Evolutionary conservation across 2,329 filamentous ascomycete species (phyloP).

Genomic region (Diaporthe aspalathi): DNA sequence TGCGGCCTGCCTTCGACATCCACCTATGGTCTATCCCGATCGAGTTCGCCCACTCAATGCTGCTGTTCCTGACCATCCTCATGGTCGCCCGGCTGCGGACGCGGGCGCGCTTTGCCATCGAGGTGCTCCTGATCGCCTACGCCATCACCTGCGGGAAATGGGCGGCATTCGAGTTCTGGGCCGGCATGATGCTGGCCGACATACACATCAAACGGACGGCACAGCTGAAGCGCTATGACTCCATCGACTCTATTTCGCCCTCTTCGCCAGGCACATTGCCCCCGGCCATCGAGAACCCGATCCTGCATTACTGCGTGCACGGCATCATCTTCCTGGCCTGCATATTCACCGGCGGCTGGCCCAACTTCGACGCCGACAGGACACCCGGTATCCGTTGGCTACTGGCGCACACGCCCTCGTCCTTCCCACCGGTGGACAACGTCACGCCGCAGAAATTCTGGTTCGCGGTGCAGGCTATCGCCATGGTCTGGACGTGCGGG

Average conservation of each 20-base stretch:
- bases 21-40: slow-evolving; percentile 63
- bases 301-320: slow-evolving; percentile 42
- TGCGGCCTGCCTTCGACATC: slow-evolving; percentile 53
- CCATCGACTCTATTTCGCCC: slow-evolving; percentile 2
- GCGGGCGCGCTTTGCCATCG: slow-evolving; percentile 46
- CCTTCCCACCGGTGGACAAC: slow-evolving; percentile 48
- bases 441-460: slow-evolving; percentile 52
- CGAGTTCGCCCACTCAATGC: slow-evolving; percentile 59
- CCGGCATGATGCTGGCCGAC: slow-evolving; percentile 59
- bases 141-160: slow-evolving; percentile 53
- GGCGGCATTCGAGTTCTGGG: slow-evolving; percentile 59
- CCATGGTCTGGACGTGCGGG: slow-evolving; percentile 53
- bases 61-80: slow-evolving; percentile 55
- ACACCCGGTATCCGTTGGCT: slow-evolving; percentile 50
- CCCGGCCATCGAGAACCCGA: slow-evolving; percentile 35
- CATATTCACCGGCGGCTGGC: slow-evolving; percentile 55
- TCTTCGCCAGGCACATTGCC: slow-evolving; percentile 28
- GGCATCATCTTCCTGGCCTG: slow-evolving; percentile 45
- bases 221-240: slow-evolving; percentile 40
- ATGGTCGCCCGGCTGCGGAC: slow-evolving; percentile 50
- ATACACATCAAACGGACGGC: slow-evolving; percentile 51
- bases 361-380: slow-evolving; percentile 49
- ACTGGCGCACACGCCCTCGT: slow-evolving; percentile 48
- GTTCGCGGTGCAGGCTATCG: slow-evolving; percentile 50
- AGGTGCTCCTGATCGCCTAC: slow-evolving; percentile 51